Percentiles rank a stretch among this genome's conserved stretches.
Evolutionary conservation across 495 filamentous ascomycete species (phyloP).

Genomic region (Diplogelasinospora grovesii): DNA sequence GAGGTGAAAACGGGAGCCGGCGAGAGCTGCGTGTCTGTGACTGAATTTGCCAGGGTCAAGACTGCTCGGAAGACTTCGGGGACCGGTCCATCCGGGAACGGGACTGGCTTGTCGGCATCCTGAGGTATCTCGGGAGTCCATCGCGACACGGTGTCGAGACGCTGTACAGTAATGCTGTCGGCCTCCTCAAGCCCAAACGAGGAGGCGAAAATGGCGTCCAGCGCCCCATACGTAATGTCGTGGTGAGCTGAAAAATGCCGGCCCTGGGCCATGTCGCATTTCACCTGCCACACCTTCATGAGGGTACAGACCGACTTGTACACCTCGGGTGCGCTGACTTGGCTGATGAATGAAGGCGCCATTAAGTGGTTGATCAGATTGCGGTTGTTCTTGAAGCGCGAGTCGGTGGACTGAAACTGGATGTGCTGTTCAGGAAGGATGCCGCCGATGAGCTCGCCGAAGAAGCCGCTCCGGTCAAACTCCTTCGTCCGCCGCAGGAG

Average conservation of each 20-base stretch:
- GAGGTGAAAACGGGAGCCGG: conserved; percentile 12
- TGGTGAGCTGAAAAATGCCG: conserved; percentile 26
- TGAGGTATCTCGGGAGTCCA: background rate
- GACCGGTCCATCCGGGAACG: conserved; percentile 13
- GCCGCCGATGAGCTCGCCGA: conserved; percentile 18
- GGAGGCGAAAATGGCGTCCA: conserved; percentile 31
- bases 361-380: conserved; percentile 33
- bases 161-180: conserved; percentile 13
- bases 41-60: conserved; percentile 8
- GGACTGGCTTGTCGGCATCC: conserved; percentile 3
- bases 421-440: conserved; percentile 29
- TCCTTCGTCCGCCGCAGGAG: conserved; percentile 32
- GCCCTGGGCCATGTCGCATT: conserved; percentile 22
- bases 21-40: conserved; percentile 15
- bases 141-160: conserved; percentile 5
- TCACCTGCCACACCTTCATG: conserved; percentile 31
- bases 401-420: conserved; percentile 15
- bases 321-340: conserved; percentile 27
- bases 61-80: conserved; percentile 13
- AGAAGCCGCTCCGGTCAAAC: conserved; percentile 29
- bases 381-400: conserved; percentile 27
- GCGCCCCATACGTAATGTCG: conserved; percentile 27
- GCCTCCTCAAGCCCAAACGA: conserved; percentile 23
- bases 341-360: conserved; percentile 29
- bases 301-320: conserved; percentile 22